Evolutionary conservation across 148 eudicot genomes (phyloP).

Genomic region (Dianthus caryophyllus): DNA sequence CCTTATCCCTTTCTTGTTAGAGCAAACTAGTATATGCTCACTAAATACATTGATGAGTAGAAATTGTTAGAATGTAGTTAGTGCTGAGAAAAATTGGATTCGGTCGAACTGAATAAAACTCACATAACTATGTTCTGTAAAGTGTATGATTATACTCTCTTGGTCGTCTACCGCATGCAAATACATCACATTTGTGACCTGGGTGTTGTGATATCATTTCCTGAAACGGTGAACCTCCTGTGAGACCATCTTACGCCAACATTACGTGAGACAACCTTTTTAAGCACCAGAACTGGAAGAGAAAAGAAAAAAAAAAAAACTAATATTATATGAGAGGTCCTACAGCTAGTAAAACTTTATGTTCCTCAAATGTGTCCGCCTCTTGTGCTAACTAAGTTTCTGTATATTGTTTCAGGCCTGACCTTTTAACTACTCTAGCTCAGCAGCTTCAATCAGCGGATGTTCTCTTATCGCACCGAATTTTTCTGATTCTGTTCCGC

Average conservation of each 20-base stretch:
- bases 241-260: no score
- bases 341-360: no score
- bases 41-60: neutral
- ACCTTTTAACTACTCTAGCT: conserved; percentile 69
- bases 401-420: conserved; percentile 56
- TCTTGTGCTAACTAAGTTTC: conserved; percentile 10
- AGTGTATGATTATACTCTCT: neutral
- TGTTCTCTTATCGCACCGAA: conserved; percentile 80
- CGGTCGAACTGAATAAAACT: neutral
- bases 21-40: neutral
- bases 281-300: no score
- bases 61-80: neutral
- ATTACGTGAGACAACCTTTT: no score
- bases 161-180: neutral
- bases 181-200: neutral
- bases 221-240: no score
- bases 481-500: conserved; percentile 87
- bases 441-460: conserved; percentile 89
- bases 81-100: neutral
- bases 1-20: neutral
- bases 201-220: neutral
- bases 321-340: no score
- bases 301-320: no score
- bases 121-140: neutral
- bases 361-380: neutral